Conservation (phyloP, 208 protist genomes). For the Leishmania braziliensis region DNA sequence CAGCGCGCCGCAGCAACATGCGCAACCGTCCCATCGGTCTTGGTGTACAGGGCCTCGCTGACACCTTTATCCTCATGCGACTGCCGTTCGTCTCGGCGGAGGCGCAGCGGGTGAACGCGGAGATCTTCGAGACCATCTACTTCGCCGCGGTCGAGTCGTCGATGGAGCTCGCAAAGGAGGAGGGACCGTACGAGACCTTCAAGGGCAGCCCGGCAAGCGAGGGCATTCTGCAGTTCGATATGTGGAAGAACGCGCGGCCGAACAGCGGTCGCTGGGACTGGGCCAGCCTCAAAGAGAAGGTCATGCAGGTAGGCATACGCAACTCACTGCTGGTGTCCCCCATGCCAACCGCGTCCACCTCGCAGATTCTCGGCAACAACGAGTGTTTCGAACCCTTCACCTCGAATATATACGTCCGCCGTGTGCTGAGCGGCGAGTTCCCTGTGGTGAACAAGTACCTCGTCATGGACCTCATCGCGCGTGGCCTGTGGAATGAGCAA, state of each 20-base stretch:
- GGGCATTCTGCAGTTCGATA: conserved; percentile 99
- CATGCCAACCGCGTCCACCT: conserved; percentile 99
- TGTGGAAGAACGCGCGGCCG: conserved; percentile 92
- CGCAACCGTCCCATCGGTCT: conserved; percentile 98
- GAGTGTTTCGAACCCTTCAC: conserved; percentile 99
- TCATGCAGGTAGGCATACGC: conserved; percentile 93
- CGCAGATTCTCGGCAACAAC: conserved; percentile 99
- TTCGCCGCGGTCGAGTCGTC: conserved; percentile 93
- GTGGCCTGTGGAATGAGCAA: conserved; percentile 94
- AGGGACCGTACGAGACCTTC: conserved; percentile 96
- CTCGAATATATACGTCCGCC: conserved; percentile 98
- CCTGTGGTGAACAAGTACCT: conserved; percentile 99
- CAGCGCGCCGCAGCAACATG: conserved; percentile 96
- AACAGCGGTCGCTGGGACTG: conserved; percentile 96
- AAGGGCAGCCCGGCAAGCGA: conserved; percentile 94
- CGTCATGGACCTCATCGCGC: conserved; percentile 94
- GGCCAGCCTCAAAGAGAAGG: conserved; percentile 88
- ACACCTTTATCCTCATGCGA: conserved; percentile 96
- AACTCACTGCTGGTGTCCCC: conserved; percentile 99
- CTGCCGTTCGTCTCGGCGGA: conserved; percentile 94
- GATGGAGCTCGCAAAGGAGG: conserved; percentile 91
- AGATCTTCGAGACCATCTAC: conserved; percentile 99
- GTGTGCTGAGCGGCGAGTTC: conserved; percentile 99
- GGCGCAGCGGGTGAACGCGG: conserved; percentile 95
- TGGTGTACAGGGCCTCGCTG: conserved; percentile 99